Base-by-base conservation (phyloP, 495 filamentous ascomycete genomes). In the Astrothelium subdiscretum region DNA sequence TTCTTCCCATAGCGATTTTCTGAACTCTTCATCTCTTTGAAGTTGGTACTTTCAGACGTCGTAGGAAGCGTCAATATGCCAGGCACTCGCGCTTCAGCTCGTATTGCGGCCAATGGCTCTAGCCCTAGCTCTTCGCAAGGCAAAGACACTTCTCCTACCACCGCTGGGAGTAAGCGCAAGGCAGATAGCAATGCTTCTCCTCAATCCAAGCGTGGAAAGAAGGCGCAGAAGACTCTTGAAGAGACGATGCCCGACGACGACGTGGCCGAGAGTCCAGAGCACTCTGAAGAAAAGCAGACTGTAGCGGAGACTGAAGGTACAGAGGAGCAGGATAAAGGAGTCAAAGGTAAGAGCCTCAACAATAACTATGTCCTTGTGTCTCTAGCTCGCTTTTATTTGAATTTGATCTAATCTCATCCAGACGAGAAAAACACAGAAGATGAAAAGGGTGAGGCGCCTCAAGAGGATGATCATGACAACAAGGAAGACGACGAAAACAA, bases 151-250 rank as follows among this genome's bases (percentile, higher is more conserved):
- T 54, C 48, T 54, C 6, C 48, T 3, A 65, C 44, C 18, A 65
- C 60, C 20, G 57, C 62, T 54, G 74, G 73, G 5, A 69, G 61
- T 15, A 75, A 76, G 63, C 72, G 74, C 65, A 75, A 74, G 65
- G 71, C 72, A 12, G 66, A 69, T 6, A 60, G 60, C 6, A 11
- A 64, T 3, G 43, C 26, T 32, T 60, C 54, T 20, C 52, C 48
- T 24, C 57, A 69, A 35, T 42, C 69, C 10, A 74, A 73, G 65
- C 70, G 66, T 31, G 69, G 69, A 24, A 70, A 69, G 52, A 76
- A 73, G 62, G 43, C 64, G 58, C 72, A 76, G 63, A 71, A 74
- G 65, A 74, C 72, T 11, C 63, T 75, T 57, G 70, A 76, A 58
- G 70, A 76, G 65, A 72, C 71, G 1, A 67, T 72, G 52, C 66